Percentiles rank a stretch among this genome's conserved stretches.
These are phyloP conservation scores for Boletus pseudo-olivaceus DNA, from an alignment of 768 basidiomycete species.

Conservation along the genomic window DNA sequence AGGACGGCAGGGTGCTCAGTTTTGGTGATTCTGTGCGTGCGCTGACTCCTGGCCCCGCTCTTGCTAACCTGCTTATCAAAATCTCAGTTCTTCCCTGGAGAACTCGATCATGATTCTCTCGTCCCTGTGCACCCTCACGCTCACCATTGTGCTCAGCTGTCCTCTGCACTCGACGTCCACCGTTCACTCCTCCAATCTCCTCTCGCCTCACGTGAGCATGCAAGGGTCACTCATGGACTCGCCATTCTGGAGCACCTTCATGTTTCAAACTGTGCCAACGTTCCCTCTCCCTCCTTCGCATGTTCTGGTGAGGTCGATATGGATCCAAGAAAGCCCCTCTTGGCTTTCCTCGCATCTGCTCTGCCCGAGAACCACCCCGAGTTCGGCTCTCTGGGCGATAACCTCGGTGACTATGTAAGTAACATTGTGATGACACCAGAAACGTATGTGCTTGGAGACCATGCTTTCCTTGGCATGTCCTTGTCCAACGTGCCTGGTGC, in stretches of 20 bases:
- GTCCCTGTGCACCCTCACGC: slow-evolving; percentile 44
- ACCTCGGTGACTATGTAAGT: slow-evolving; percentile 48
- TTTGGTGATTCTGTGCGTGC: slow-evolving; percentile 80
- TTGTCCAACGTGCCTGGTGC: slow-evolving; percentile 60
- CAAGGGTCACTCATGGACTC: slow-evolving; percentile 14
- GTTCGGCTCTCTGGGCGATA: slow-evolving; percentile 44
- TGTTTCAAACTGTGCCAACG: slow-evolving; percentile 55
- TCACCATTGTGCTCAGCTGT: slow-evolving; percentile 49
- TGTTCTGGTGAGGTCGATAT: slow-evolving; percentile 27
- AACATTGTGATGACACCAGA: slow-evolving; percentile 45
- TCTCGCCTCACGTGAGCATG: slow-evolving; percentile 9
- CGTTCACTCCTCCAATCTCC: slow-evolving; percentile 28
- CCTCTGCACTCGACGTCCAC: slow-evolving; percentile 29
- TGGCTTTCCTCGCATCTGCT: slow-evolving; percentile 78
- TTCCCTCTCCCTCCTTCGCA: slow-evolving; percentile 18
- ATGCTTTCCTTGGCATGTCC: slow-evolving; percentile 36
- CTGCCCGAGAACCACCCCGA: slow-evolving; percentile 44
- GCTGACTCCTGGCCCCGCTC: not conserved
- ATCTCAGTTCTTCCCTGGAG: slow-evolving; percentile 72
- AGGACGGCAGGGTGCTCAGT: slow-evolving; percentile 77
- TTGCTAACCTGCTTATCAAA: slow-evolving; percentile 7
- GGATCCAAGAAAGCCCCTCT: slow-evolving; percentile 53
- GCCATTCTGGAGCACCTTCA: slow-evolving; percentile 42
- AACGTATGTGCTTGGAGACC: slow-evolving; percentile 45
- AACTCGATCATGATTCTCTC: slow-evolving; percentile 29